Conservation (phyloP, 768 basidiomycete species). For the Termitomyces sp. region DNA sequence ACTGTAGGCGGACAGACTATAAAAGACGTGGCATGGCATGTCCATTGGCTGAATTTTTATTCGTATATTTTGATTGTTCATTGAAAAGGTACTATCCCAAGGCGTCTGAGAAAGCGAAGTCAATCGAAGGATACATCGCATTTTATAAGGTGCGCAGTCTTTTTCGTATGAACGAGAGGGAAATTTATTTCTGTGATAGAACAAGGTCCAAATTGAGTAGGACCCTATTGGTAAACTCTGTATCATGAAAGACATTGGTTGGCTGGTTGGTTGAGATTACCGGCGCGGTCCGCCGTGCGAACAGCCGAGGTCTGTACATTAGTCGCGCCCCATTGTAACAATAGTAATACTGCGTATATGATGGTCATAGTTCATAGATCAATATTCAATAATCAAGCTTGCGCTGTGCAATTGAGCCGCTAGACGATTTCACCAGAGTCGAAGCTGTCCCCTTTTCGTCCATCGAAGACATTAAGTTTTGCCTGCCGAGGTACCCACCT, state of each 20-base stretch:
- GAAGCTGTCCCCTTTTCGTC: not conserved
- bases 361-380: no score
- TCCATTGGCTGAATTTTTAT: not conserved
- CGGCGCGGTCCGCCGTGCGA: no score
- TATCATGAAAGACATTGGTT: not conserved
- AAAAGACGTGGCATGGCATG: conserved; percentile 66
- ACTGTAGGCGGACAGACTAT: conserved; percentile 42
- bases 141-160: conserved; percentile 63
- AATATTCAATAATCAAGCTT: no score
- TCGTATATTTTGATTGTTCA: not conserved
- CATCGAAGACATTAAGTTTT: not conserved
- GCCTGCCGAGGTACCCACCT: not conserved
- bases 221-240: not conserved
- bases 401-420: no score
- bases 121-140: conserved; percentile 66
- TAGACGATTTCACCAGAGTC: no score
- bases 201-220: conserved; percentile 33
- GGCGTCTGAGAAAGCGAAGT: conserved; percentile 48
- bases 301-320: no score
- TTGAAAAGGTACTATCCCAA: conserved; percentile 62
- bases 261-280: no score
- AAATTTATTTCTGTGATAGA: conserved; percentile 19
- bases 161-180: no score
- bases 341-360: not conserved
- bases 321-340: not conserved